Conservation (phyloP, 75 land plant species). For the Isoetes taiwanensis region DNA sequence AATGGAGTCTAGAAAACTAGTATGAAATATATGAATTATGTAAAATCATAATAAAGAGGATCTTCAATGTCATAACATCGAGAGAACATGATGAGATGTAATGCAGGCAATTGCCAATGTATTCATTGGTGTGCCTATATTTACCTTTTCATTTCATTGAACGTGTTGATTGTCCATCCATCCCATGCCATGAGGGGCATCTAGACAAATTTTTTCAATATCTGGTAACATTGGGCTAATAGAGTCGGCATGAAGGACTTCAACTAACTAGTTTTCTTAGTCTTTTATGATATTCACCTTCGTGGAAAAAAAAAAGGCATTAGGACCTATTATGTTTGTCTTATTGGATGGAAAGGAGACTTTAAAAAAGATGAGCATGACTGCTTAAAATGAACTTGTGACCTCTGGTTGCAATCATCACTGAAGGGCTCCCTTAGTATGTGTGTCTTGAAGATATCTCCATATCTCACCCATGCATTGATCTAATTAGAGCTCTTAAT, state of each 20-base stretch:
- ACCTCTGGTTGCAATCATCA: conserved; percentile 87
- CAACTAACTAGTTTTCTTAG: conserved; percentile 51
- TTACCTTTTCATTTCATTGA: conserved; percentile 77
- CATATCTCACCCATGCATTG: too few species aligned
- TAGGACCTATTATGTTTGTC: conserved; percentile 63
- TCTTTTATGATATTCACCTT: conserved; percentile 64
- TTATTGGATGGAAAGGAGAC: conserved; percentile 84
- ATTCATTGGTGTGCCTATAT: too few species aligned
- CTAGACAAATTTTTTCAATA: conserved; percentile 41
- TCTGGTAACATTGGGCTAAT: conserved; percentile 32
- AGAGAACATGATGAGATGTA: too few species aligned
- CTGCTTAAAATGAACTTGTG: conserved; percentile 51
- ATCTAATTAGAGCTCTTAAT: too few species aligned
- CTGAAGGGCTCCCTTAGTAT: conserved; percentile 77
- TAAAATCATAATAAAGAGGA: too few species aligned
- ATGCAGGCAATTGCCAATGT: too few species aligned
- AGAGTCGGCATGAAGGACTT: conserved; percentile 58
- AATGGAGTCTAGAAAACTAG: too few species aligned
- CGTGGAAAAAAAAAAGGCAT: conserved; percentile 84
- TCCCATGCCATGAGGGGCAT: conserved; percentile 37
- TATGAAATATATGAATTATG: too few species aligned
- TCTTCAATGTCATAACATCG: too few species aligned
- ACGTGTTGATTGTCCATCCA: conserved; percentile 44
- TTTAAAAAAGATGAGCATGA: conserved; percentile 67
- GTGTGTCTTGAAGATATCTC: conserved; percentile 69